Base-by-base conservation (phyloP, 169 alveolate species). In the Plasmodium relictum region DNA sequence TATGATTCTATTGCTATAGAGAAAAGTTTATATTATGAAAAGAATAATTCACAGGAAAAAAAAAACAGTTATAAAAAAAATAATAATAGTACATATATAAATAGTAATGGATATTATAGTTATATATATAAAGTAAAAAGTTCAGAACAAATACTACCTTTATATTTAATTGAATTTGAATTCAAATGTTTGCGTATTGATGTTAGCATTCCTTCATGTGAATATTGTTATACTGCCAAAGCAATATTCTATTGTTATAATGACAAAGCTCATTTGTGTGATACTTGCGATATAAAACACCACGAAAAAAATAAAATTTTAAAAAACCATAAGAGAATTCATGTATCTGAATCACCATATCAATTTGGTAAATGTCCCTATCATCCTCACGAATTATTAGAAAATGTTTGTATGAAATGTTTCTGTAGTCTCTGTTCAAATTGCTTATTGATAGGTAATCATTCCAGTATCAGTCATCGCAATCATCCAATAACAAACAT, bases 291-390 rank as follows among this genome's bases (percentile, higher is more conserved):
- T 74, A 94, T 92, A 48, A 72, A 76, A 31, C 96, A 96, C 65
- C 98, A 96, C 85, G 88, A 96, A 0, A 85, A 95, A 42, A 94
- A 95, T 59, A 91, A 94, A 50, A 93, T 96, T 59, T 93, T 96
- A 42, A 88, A 97, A 41, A 92, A 97, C 48, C 98, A 96, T 85
- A 90, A 71, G 42, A 92, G 98, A 59, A 93, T 96, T 20, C 96
- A 96, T 54, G 93, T 91, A 56, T 92, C 98, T 6, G 96, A 96
- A 91, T 96, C 98, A 5, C 98, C 98, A 44, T 92, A 92, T 45
- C 98, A 96, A 85, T 96, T 96, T 86, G 98, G 98, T 5, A 91
- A 91, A 41, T 96, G 98, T 73, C 96, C 97, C 9, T 90, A 92
- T 59, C 98, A 96, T 87, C 97, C 98, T 12, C 88, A 96, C 14